Evolutionary conservation across 441 rosid genomes (phyloP).

Genomic region (Biscutella auriculata): DNA sequence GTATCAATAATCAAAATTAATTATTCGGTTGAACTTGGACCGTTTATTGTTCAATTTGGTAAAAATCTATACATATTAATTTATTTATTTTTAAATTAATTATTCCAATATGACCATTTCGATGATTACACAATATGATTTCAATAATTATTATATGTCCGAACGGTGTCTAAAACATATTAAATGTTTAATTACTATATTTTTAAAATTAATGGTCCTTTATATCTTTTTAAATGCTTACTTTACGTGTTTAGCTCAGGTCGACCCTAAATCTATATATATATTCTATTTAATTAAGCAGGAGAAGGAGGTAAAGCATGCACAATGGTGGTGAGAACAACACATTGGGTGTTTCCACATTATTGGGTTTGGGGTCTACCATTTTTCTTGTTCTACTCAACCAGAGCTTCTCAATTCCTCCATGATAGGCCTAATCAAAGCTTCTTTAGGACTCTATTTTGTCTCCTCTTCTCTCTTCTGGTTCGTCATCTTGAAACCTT

Average conservation of each 20-base stretch:
- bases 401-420: constrained; percentile 73
- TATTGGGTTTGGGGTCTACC: constrained; percentile 89
- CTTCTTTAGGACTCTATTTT: constrained; percentile 36
- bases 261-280: no score
- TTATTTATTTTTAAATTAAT: no score
- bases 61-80: no score
- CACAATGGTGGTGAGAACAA: constrained; percentile 65
- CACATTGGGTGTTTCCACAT: constrained; percentile 82
- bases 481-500: constrained; percentile 21
- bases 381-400: constrained; percentile 70
- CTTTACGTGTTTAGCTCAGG: no score
- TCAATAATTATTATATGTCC: no score
- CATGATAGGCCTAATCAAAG: constrained; percentile 63
- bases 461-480: constrained; percentile 56
- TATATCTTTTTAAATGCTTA: no score
- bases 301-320: constrained; percentile 63
- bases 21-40: neutral
- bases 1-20: neutral
- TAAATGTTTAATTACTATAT: no score
- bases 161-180: no score
- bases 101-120: no score
- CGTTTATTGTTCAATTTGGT: neutral
- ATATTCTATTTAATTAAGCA: no score
- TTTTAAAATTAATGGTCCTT: no score
- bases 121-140: no score